Evolutionary conservation across 2,329 filamentous ascomycete genomes (phyloP), one percentile per base, ranked within the genome.

Genomic region (Sporothrix curviconia): DNA sequence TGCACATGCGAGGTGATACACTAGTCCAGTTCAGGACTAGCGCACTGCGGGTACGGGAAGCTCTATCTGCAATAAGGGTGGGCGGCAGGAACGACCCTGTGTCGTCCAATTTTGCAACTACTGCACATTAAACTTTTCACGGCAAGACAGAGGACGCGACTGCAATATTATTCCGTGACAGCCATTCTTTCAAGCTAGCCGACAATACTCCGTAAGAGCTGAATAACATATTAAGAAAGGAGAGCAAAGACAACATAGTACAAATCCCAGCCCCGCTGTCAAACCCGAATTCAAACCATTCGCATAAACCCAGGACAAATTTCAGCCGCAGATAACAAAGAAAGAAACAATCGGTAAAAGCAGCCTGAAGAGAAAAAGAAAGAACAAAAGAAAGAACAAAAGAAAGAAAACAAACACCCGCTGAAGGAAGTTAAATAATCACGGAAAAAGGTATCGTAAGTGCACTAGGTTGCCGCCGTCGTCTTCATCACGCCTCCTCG

Each of bases 391-490:
- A 44, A 36, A 22, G 15, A 25, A 9, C 32, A 39, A 43, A 43
- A 30, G 24, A 40, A 43, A 54, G 4, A 25, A n/a, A 12, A 50
- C 5, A 11, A 30, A 28, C 8, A n/a, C 9, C 3, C 11, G n/a
- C n/a, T n/a, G n/a, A n/a, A n/a, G n/a, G n/a, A n/a, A n/a, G n/a
- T n/a, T n/a, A n/a, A n/a, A n/a, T n/a, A 30, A 37, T 22, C 22
- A 46, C 22, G 36, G 7, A 34, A 58, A 43, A 57, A 34, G 51
- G 40, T 42, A 58, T 55, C 51, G 34, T 58, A 9, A 25, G 39
- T 17, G 28, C 44, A 17, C n/a, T 32, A 25, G 39, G 12, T 54
- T 17, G 17, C 44, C 30, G 28, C 19, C 30, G 17, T 54, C 40
- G 19, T 44, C 25, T 11, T 7, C 37, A 30, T 43, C 50, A 22